These are phyloP conservation scores for Laguncularia racemosa DNA, from an alignment of 345 rosid genomes.

Conservation along the genomic window DNA sequence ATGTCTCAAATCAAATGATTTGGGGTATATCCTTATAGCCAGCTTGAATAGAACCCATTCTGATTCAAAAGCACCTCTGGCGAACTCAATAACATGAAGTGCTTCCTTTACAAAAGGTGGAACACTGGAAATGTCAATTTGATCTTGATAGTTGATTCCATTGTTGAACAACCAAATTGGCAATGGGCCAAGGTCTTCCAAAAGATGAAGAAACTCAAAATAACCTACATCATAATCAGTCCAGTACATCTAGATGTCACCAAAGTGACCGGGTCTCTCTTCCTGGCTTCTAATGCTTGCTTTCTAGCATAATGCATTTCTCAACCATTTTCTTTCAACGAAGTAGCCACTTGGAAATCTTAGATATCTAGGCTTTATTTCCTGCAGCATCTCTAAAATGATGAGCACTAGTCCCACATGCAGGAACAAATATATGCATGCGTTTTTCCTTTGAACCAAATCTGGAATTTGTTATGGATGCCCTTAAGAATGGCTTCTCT, in stretches of 20 bases:
- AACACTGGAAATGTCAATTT: slow-evolving; percentile 60
- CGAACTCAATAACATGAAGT: slow-evolving; percentile 85
- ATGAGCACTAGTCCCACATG: too few species aligned
- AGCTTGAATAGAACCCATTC: slow-evolving; percentile 66
- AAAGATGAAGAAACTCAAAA: slow-evolving; percentile 83
- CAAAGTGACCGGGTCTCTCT: slow-evolving; percentile 95
- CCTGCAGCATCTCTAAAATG: slow-evolving; percentile 53
- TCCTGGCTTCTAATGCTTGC: slow-evolving; percentile 89
- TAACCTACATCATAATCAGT: slow-evolving; percentile 91
- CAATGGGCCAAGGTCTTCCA: slow-evolving; percentile 75
- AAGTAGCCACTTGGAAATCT: slow-evolving; percentile 97
- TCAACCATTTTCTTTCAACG: slow-evolving; percentile 90
- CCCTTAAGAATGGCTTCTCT: too few species aligned
- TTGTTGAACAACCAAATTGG: slow-evolving; percentile 97
- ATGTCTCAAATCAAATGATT: slow-evolving; percentile 83
- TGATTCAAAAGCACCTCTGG: slow-evolving; percentile 64
- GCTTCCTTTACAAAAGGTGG: slow-evolving; percentile 92
- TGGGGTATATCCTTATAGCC: slow-evolving; percentile 82
- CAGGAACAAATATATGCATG: too few species aligned
- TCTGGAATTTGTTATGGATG: too few species aligned
- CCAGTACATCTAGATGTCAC: slow-evolving; percentile 97
- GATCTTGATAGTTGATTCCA: slow-evolving; percentile 80
- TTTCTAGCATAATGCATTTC: slow-evolving; percentile 97
- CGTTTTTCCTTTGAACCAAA: too few species aligned
- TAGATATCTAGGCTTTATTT: slow-evolving; percentile 70